Conservation (phyloP, 192 early-diverging fungal species). For the Coemansia sp. region DNA sequence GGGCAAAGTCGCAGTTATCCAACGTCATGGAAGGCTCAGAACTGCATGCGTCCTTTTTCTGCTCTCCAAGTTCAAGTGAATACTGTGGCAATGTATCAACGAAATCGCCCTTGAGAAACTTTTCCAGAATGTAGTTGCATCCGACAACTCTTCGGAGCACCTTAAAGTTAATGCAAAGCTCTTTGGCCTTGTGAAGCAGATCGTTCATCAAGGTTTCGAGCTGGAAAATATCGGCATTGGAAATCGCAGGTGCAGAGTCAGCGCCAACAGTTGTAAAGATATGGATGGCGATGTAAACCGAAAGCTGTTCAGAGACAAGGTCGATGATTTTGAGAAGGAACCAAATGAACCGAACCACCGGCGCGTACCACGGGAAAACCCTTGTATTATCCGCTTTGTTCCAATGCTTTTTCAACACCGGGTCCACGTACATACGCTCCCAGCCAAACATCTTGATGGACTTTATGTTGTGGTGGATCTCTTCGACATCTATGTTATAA, state of each 20-base stretch:
- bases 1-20: conserved; percentile 15
- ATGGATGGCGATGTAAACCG: conserved; percentile 1
- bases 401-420: neutral
- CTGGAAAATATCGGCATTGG: conserved; percentile 20
- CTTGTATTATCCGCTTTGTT: neutral
- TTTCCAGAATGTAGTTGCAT: conserved; percentile 11
- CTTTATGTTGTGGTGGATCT: too few species aligned
- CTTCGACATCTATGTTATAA: conserved; percentile 37
- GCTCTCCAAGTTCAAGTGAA: neutral
- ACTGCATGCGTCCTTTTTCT: conserved; percentile 55
- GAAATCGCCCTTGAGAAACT: conserved; percentile 18
- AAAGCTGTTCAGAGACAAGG: neutral
- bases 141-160: conserved; percentile 1
- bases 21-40: conserved; percentile 5
- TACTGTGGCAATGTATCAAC: conserved; percentile 14
- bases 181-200: conserved; percentile 23
- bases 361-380: conserved; percentile 30
- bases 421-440: conserved; percentile 27
- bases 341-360: conserved; percentile 6
- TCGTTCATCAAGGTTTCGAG: conserved; percentile 1
- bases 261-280: neutral
- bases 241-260: neutral
- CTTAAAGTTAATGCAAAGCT: conserved; percentile 56
- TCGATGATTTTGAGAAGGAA: neutral
- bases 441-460: too few species aligned